Percentiles rank a stretch among this genome's conserved stretches.
These are phyloP conservation scores for Paramecium sonneborni DNA, from an alignment of 73 alveolate species.

Conservation along the genomic window DNA sequence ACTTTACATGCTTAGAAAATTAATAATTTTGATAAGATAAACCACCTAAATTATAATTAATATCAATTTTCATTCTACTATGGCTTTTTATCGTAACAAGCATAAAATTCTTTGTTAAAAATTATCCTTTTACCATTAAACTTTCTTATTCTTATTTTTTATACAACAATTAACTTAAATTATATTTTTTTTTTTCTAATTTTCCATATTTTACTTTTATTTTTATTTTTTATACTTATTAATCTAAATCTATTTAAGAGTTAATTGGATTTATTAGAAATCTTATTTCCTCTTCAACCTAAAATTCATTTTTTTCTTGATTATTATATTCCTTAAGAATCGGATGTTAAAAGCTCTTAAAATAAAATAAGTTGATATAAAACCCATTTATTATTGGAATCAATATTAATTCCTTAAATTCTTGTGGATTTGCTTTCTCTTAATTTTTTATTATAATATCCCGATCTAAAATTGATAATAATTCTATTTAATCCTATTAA, in stretches of 20 bases:
- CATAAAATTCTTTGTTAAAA: background rate
- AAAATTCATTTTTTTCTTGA: background rate
- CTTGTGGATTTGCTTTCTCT: background rate
- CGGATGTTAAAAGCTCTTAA: background rate
- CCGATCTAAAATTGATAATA: background rate
- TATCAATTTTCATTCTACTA: background rate
- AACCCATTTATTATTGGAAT: background rate
- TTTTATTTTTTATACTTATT: background rate
- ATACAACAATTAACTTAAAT: background rate
- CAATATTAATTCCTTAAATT: background rate
- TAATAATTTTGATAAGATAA: background rate
- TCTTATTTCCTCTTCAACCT: background rate
- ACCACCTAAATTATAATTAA: background rate
- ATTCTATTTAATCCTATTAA: background rate
- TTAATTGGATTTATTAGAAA: background rate
- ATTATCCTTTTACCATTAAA: background rate
- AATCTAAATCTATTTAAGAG: background rate
- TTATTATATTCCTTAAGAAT: background rate
- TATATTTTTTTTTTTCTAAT: background rate
- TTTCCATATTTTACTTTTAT: background rate
- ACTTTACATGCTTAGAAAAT: background rate
- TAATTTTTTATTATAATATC: background rate
- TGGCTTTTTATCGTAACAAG: background rate
- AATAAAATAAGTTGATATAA: background rate
- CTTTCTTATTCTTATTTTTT: background rate